phyloP scores from a whole-genome alignment of 225 moss, liverwort and hornwort species.

The Takakia lepidozioides region DNA sequence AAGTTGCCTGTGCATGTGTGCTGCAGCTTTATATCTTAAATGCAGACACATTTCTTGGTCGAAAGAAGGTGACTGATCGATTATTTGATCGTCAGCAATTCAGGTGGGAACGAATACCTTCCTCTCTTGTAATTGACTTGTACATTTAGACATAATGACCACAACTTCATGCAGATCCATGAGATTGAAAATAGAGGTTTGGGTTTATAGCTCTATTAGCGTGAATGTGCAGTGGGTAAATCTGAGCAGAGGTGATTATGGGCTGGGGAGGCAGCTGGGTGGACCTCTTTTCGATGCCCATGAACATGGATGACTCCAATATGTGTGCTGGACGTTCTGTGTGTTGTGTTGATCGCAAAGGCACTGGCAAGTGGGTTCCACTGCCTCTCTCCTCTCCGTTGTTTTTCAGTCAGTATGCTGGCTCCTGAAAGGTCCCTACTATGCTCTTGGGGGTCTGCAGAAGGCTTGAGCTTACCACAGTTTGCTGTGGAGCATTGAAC shows the following conservation, averaged over 20 bases:
- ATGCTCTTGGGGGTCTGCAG: not conserved
- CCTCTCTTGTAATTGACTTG: not conserved
- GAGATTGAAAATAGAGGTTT: not conserved
- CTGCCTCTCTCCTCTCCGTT: too few species aligned
- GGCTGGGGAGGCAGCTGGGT: constrained; percentile 48
- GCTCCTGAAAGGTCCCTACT: not conserved
- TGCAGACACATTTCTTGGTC: constrained; percentile 85
- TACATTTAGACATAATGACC: too few species aligned
- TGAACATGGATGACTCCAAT: constrained; percentile 91
- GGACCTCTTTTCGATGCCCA: constrained; percentile 72
- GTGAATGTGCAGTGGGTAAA: not conserved
- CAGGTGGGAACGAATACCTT: too few species aligned
- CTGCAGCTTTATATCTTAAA: constrained; percentile 86
- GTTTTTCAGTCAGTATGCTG: too few species aligned
- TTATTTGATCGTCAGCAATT: constrained; percentile 50
- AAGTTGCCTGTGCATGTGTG: not conserved
- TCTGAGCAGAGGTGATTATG: constrained; percentile 1
- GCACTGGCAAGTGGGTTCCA: constrained; percentile 61
- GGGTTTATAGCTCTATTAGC: not conserved
- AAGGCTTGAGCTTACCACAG: too few species aligned
- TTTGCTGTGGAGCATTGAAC: too few species aligned
- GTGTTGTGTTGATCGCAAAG: constrained; percentile 74
- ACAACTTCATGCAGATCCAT: too few species aligned
- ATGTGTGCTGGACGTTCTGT: constrained; percentile 96
- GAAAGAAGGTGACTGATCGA: constrained; percentile 80